Percentiles rank a stretch among this genome's conserved stretches.
These are phyloP conservation scores for Davidsoniella virescens DNA, from an alignment of 2,329 filamentous ascomycete species.

Conservation along the genomic window DNA sequence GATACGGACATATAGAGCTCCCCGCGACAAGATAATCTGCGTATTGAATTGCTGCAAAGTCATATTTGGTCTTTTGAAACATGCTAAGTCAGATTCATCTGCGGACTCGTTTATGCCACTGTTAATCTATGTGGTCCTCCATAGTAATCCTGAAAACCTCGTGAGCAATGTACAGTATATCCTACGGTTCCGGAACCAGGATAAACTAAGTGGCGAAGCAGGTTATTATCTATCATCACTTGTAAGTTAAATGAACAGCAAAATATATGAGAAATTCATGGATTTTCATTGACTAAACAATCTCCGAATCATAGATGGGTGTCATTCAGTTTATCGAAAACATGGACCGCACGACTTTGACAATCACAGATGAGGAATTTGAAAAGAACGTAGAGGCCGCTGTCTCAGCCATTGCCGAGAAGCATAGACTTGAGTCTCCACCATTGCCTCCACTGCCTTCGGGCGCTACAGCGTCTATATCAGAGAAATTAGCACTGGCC, in stretches of 20 bases:
- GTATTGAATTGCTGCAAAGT: slow-evolving; percentile 98
- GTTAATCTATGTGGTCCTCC: slow-evolving; percentile 87
- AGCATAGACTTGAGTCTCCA: slow-evolving; percentile 46
- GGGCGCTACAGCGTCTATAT: slow-evolving; percentile 28
- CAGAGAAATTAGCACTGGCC: slow-evolving; percentile 67
- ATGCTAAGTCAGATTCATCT: slow-evolving; percentile 83
- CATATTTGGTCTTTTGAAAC: slow-evolving; percentile 87
- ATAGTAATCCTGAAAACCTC: slow-evolving; percentile 85
- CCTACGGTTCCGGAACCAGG: slow-evolving; percentile 87
- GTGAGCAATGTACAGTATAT: slow-evolving; percentile 99
- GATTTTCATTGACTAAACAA: not conserved
- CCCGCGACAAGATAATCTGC: slow-evolving; percentile 94
- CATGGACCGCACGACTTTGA: slow-evolving; percentile 82
- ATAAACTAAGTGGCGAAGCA: slow-evolving; percentile 92
- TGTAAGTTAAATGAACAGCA: slow-evolving; percentile 29
- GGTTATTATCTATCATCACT: slow-evolving; percentile 95
- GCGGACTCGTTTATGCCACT: slow-evolving; percentile 92
- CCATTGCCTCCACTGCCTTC: slow-evolving; percentile 18
- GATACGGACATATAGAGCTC: slow-evolving; percentile 93
- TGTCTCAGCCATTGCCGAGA: slow-evolving; percentile 88
- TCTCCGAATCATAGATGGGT: slow-evolving; percentile 48
- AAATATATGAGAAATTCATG: too few species aligned
- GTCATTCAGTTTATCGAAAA: slow-evolving; percentile 95
- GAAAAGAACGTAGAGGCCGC: slow-evolving; percentile 92
- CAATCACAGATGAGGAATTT: slow-evolving; percentile 88